These are phyloP conservation scores for Pulveroboletus ravenelii DNA, from an alignment of 768 basidiomycete species.

Conservation along the genomic window DNA sequence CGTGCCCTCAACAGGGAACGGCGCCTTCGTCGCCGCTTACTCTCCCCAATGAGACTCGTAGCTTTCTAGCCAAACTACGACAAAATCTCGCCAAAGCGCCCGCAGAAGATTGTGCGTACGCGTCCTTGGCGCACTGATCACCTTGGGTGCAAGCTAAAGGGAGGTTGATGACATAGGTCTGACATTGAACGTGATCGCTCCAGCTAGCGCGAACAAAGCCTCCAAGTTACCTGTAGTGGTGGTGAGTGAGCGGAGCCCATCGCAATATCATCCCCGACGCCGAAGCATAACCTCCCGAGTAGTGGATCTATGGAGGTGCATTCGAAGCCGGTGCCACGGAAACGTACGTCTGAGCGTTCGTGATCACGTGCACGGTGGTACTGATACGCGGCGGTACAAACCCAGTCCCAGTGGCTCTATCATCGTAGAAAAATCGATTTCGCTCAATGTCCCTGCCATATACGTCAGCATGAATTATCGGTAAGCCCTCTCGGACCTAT, in stretches of 20 bases:
- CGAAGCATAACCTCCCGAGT: neutral
- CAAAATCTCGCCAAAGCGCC: too few relatives aligned
- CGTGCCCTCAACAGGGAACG: conserved; percentile 7
- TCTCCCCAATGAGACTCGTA: conserved; percentile 13
- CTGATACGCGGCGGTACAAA: neutral
- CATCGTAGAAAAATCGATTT: conserved; percentile 32
- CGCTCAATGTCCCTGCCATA: conserved; percentile 31
- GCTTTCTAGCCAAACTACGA: neutral
- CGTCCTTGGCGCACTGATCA: too few relatives aligned
- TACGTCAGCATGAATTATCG: conserved; percentile 41
- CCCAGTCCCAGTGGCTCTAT: conserved; percentile 14
- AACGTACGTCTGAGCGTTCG: neutral
- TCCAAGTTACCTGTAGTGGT: conserved; percentile 51
- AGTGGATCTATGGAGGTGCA: conserved; percentile 37
- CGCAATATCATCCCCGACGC: neutral
- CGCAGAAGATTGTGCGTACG: conserved; percentile 43
- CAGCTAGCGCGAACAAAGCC: conserved; percentile 34
- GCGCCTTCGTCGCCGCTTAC: conserved; percentile 10
- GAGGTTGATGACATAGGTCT: conserved; percentile 32
- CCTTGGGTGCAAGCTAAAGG: neutral
- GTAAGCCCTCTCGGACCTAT: conserved; percentile 16
- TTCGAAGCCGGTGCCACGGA: conserved; percentile 30
- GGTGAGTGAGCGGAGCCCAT: conserved; percentile 30
- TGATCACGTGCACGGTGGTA: neutral
- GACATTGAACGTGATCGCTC: conserved; percentile 49